Evolutionary conservation across 2,329 filamentous ascomycete genomes (phyloP).

Genomic region (Monilinia fructicola): DNA sequence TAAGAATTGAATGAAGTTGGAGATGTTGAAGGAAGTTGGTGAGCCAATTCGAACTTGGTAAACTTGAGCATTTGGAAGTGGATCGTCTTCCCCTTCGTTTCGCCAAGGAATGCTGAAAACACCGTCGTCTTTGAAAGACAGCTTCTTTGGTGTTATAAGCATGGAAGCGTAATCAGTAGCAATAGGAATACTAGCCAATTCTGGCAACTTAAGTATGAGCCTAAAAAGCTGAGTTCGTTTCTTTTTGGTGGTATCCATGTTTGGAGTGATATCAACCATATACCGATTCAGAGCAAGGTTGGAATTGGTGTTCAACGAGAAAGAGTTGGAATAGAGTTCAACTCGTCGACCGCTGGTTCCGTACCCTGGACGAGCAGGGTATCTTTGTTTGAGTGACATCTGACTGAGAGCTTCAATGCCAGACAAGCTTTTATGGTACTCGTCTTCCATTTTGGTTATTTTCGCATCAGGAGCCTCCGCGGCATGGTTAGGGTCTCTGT

Average conservation of each 20-base stretch:
- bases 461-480: conserved; percentile 31
- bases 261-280: conserved; percentile 35
- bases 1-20: conserved; percentile 31
- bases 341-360: conserved; percentile 36
- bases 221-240: conserved; percentile 26
- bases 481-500: conserved; percentile 34
- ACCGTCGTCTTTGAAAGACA: conserved; percentile 3
- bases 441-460: conserved; percentile 38
- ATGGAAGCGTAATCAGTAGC: conserved; percentile 38
- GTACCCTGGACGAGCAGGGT: conserved; percentile 38
- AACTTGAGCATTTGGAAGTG: conserved; percentile 25
- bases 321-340: conserved; percentile 40
- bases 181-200: conserved; percentile 29
- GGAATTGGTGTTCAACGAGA: conserved; percentile 32
- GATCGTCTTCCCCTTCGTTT: conserved; percentile 37
- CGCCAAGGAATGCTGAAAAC: conserved; percentile 32
- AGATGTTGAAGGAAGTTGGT: conserved; percentile 27
- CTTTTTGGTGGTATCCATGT: conserved; percentile 36
- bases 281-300: conserved; percentile 36
- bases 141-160: conserved; percentile 31
- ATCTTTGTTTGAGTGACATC: conserved; percentile 24
- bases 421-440: conserved; percentile 33
- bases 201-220: conserved; percentile 37
- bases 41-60: conserved; percentile 33
- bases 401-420: conserved; percentile 31